Evolutionary conservation across 2,329 filamentous ascomycete species (phyloP).

Genomic region (Alternaria novae-zelandiae): DNA sequence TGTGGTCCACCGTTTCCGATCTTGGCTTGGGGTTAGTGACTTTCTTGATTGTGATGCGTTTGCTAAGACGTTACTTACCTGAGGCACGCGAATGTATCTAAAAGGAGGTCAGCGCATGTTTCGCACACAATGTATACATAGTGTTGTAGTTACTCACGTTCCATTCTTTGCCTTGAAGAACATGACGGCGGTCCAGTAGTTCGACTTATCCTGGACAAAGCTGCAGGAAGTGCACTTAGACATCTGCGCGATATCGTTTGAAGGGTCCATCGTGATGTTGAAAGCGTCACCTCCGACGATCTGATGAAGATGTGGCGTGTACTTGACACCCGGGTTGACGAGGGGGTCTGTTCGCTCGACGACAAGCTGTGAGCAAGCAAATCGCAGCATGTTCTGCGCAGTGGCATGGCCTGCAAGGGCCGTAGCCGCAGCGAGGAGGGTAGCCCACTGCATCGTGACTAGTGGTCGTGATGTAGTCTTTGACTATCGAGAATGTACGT

Average conservation of each 20-base stretch:
- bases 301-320: conserved; percentile 46
- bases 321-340: conserved; percentile 44
- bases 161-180: conserved; percentile 47
- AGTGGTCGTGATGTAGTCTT: neutral
- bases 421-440: conserved; percentile 27
- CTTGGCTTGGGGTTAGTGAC: neutral
- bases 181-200: conserved; percentile 48
- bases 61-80: conserved; percentile 11
- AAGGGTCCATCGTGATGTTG: conserved; percentile 45
- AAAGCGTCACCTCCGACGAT: conserved; percentile 43
- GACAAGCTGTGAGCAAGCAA: conserved; percentile 45
- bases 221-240: conserved; percentile 45
- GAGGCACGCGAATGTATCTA: conserved; percentile 38
- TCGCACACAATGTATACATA: neutral
- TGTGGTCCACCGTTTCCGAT: conserved; percentile 44
- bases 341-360: conserved; percentile 44
- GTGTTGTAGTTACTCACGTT: neutral
- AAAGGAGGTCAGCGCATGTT: neutral
- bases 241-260: conserved; percentile 25
- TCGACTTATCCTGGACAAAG: conserved; percentile 42
- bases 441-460: conserved; percentile 40
- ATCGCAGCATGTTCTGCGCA: conserved; percentile 43
- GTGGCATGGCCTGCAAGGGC: conserved; percentile 31
- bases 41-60: neutral
- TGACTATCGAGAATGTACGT: neutral